phyloP scores from a whole-genome alignment of 2,329 filamentous ascomycete species.

The Rutstroemia sp. region DNA sequence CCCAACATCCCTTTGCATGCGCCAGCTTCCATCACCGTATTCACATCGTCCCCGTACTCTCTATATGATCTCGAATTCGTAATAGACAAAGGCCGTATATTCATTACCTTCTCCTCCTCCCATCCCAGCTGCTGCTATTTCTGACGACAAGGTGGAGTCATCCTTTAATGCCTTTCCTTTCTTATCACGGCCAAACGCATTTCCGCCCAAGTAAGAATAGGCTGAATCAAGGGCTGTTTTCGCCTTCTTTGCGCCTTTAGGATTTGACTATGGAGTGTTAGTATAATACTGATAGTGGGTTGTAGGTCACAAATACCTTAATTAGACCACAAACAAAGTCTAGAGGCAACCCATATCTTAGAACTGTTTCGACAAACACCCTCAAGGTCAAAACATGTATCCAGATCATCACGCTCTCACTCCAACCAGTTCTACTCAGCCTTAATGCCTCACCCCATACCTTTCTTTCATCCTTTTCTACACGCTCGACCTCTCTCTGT shows the following conservation, averaged over 20 bases:
- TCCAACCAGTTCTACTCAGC: slow-evolving; percentile 85
- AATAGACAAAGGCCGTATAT: slow-evolving; percentile 96
- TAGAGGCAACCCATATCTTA: slow-evolving; percentile 86
- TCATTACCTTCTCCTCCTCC: slow-evolving; percentile 66
- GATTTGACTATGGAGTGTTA: slow-evolving; percentile 54
- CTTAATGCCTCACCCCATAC: slow-evolving; percentile 87
- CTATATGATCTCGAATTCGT: slow-evolving; percentile 73
- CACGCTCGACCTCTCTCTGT: slow-evolving; percentile 73
- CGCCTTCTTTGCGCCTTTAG: slow-evolving; percentile 75
- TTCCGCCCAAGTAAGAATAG: slow-evolving; percentile 90
- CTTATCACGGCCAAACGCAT: slow-evolving; percentile 90
- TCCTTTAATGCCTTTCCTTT: slow-evolving; percentile 88
- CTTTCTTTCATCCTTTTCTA: slow-evolving; percentile 80
- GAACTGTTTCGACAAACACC: slow-evolving; percentile 96
- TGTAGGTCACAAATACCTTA: slow-evolving; percentile 50
- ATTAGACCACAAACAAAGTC: slow-evolving; percentile 82
- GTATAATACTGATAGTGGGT: background rate
- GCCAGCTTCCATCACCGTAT: slow-evolving; percentile 10
- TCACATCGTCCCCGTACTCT: background rate
- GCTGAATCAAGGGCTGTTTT: slow-evolving; percentile 72
- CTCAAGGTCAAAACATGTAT: slow-evolving; percentile 83
- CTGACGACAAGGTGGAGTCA: slow-evolving; percentile 68
- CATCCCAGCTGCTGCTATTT: slow-evolving; percentile 72
- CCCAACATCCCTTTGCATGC: slow-evolving; percentile 13
- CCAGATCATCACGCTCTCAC: slow-evolving; percentile 94